Conservation (phyloP, 148 eudicot species). For the Mesembryanthemum crystallinum region DNA sequence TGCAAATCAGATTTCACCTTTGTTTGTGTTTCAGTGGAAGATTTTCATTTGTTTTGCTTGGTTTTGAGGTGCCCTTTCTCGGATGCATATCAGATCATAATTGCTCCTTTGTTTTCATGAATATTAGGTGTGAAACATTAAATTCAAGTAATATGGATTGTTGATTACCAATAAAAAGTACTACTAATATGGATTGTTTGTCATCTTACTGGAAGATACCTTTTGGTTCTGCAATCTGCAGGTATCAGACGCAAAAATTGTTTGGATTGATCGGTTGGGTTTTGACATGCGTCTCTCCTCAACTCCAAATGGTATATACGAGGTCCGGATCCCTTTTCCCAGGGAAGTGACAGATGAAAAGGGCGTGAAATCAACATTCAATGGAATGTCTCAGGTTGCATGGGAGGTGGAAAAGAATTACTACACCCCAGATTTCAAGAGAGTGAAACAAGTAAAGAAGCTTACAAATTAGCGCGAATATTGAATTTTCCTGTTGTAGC, state of each 20-base stretch:
- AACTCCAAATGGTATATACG: slow-evolving; percentile 53
- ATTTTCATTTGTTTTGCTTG: neutral
- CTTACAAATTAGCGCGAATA: slow-evolving; percentile 29
- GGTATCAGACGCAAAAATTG: slow-evolving; percentile 76
- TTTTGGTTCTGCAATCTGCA: slow-evolving; percentile 43
- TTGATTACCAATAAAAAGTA: no score
- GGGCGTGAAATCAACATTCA: slow-evolving; percentile 86
- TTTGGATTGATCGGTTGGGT: slow-evolving; percentile 94
- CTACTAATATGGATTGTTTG: neutral
- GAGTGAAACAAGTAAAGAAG: slow-evolving; percentile 69
- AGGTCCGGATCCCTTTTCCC: slow-evolving; percentile 88
- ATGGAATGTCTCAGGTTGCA: slow-evolving; percentile 94
- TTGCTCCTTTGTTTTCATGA: neutral
- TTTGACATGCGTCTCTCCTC: slow-evolving; percentile 73
- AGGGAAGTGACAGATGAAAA: slow-evolving; percentile 85
- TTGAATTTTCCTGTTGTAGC: neutral
- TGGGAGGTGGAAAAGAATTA: slow-evolving; percentile 95
- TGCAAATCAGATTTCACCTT: no score
- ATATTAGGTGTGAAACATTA: neutral
- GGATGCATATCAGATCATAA: neutral
- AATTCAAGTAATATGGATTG: neutral
- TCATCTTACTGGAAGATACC: neutral
- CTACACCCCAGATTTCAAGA: slow-evolving; percentile 57
- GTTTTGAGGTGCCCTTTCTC: neutral
- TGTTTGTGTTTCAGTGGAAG: neutral